phyloP scores from a whole-genome alignment of 208 protist species.

The Leishmania major region DNA sequence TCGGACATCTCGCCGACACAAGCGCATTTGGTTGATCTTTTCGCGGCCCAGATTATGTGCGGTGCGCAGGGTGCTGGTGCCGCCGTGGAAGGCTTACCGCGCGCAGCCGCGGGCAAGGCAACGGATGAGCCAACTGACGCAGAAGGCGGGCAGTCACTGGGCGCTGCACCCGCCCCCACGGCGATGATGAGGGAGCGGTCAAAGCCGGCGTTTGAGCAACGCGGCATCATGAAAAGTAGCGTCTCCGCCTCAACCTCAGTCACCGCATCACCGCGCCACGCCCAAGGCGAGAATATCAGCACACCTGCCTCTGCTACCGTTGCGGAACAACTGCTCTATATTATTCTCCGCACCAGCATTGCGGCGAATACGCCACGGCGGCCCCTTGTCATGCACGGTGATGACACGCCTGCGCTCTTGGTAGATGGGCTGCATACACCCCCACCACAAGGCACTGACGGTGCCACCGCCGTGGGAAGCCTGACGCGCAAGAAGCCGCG shows the following conservation, averaged over 20 bases:
- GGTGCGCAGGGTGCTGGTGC: too few relatives aligned
- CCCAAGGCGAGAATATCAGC: background rate
- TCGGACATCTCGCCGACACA: slow-evolving; percentile 26
- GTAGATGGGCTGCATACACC: background rate
- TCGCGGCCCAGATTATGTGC: slow-evolving; percentile 9
- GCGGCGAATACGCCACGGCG: slow-evolving; percentile 32
- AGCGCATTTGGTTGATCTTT: slow-evolving; percentile 29
- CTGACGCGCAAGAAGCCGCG: slow-evolving; percentile 22
- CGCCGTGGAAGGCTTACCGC: background rate
- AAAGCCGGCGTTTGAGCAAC: background rate
- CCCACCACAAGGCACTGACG: background rate
- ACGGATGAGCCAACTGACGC: background rate
- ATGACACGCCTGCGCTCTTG: background rate
- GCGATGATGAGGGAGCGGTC: background rate
- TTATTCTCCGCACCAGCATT: slow-evolving; percentile 80
- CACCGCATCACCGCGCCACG: background rate
- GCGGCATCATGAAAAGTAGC: slow-evolving; percentile 8
- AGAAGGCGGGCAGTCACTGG: background rate
- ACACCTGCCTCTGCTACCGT: slow-evolving; percentile 23
- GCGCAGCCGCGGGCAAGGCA: background rate
- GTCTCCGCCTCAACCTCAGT: background rate
- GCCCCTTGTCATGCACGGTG: background rate
- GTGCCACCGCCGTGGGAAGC: background rate
- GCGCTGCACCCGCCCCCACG: background rate
- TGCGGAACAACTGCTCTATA: slow-evolving; percentile 70